Base-by-base conservation (phyloP, 495 filamentous ascomycete species). In the Penicillium atrosanguineum region DNA sequence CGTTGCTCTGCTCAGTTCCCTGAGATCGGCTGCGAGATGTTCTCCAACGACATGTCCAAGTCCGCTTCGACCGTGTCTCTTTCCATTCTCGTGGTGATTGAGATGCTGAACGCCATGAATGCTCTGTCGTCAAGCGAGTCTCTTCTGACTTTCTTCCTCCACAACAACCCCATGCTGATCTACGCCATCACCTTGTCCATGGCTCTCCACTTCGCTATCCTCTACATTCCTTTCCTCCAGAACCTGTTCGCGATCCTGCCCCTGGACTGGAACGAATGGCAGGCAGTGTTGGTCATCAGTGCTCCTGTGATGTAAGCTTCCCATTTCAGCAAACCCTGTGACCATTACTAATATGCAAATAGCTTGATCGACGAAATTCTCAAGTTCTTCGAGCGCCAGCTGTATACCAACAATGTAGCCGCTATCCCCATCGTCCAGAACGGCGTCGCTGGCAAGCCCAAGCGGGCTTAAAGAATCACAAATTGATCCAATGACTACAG, bases 91-190 rank as follows among this genome's bases (percentile, higher is more conserved):
- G 95, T 99, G 26, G 91, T 96, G 55, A 97, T 99, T 65, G 95
- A 99, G 79, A 99, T 99, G 95, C 78, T 99, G 60, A 99, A 99
- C 73, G 95, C 95, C 52, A 96, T 99, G 90, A 99, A 99, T 68
- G 94, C 94, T 1, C 82, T 99, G 15, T 96, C 91, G 15, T 95
- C 90, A 8, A 93, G 89, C 71, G 95, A 97, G 71, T 95, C 90
- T 6, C 86, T 99, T 3, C 72, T 99, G 28, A 97, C 94, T 11
- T 84, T 97, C 56, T 91, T 91, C 16, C 75, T 99, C 23, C 95
- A 90, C 92, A 82, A 94, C 63, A 99, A 99, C 74, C 91, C 95
- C 85, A 91, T 94, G 79, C 81, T 99, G 8, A 87, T 99, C 50
- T 96, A 95, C 60, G 95, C 95, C 56, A 94, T 99, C 60, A 79